Percentiles rank a stretch among this genome's conserved stretches.
Evolutionary conservation across 108 stramenopile species (phyloP).

Genomic region (Skeletonema grethae): DNA sequence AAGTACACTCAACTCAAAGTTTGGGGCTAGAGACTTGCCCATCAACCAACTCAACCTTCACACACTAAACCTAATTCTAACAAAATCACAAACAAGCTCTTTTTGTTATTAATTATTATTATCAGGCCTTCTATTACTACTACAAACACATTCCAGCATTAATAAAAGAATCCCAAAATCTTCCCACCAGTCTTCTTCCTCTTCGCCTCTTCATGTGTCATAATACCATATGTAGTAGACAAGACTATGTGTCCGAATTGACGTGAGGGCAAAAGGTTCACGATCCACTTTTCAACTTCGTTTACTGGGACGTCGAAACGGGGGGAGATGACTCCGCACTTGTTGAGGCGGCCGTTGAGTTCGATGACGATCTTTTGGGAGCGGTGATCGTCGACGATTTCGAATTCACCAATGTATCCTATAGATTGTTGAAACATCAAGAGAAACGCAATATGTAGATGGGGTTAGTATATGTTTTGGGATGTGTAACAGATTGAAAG

Average conservation of each 20-base stretch:
- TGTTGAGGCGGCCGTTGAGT: slow-evolving; percentile 98
- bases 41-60: no score
- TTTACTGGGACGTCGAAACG: slow-evolving; percentile 93
- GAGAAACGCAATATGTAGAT: slow-evolving; percentile 14
- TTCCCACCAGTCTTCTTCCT: slow-evolving; percentile 99
- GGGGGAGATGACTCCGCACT: slow-evolving; percentile 99
- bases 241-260: slow-evolving; percentile 99
- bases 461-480: not conserved
- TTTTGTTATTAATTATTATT: slow-evolving; percentile 5
- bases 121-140: slow-evolving; percentile 4
- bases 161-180: slow-evolving; percentile 99
- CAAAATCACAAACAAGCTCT: not conserved
- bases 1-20: no score
- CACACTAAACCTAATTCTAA: no score
- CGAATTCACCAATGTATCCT: slow-evolving; percentile 99
- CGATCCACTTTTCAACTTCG: slow-evolving; percentile 98
- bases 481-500: slow-evolving; percentile 56
- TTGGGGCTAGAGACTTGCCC: no score
- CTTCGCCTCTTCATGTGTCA: slow-evolving; percentile 99
- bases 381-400: slow-evolving; percentile 99
- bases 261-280: slow-evolving; percentile 95
- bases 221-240: slow-evolving; percentile 98
- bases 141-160: slow-evolving; percentile 16
- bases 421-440: not conserved
- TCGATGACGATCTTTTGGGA: slow-evolving; percentile 99